Evolutionary conservation across 2,329 filamentous ascomycete genomes (phyloP).

Genomic region (Claviceps sp.): DNA sequence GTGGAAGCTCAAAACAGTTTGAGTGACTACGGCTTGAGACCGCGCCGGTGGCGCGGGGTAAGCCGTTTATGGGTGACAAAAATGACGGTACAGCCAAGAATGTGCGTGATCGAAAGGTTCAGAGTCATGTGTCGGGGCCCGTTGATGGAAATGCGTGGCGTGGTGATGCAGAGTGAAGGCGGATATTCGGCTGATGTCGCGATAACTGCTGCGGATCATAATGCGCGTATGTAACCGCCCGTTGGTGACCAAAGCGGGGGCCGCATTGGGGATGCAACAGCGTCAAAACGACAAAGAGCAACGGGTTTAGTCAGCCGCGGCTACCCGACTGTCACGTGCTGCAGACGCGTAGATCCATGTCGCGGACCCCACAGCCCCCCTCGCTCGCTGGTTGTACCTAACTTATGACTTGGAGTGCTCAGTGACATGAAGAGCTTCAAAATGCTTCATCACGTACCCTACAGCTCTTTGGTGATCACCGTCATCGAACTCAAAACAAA

Average conservation of each 20-base stretch:
- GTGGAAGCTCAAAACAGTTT: background rate
- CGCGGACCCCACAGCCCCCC: no score
- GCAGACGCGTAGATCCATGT: no score
- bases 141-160: constrained; percentile 6
- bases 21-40: background rate
- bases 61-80: constrained; percentile 9
- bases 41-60: constrained; percentile 3
- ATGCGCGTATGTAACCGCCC: background rate
- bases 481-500: no score
- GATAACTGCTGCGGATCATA: constrained; percentile 1
- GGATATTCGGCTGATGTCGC: constrained; percentile 6
- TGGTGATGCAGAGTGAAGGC: constrained; percentile 10
- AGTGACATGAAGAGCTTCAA: no score
- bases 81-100: constrained; percentile 5
- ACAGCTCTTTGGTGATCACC: no score
- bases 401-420: no score
- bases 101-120: constrained; percentile 19
- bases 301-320: constrained; percentile 1
- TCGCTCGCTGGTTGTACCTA: no score
- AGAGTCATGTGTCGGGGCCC: constrained; percentile 4
- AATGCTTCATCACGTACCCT: no score
- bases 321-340: background rate
- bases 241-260: background rate
- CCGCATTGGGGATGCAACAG: background rate
- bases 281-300: background rate